Base-by-base conservation (phyloP, 2,329 filamentous ascomycete species). In the Fusarium concolor region DNA sequence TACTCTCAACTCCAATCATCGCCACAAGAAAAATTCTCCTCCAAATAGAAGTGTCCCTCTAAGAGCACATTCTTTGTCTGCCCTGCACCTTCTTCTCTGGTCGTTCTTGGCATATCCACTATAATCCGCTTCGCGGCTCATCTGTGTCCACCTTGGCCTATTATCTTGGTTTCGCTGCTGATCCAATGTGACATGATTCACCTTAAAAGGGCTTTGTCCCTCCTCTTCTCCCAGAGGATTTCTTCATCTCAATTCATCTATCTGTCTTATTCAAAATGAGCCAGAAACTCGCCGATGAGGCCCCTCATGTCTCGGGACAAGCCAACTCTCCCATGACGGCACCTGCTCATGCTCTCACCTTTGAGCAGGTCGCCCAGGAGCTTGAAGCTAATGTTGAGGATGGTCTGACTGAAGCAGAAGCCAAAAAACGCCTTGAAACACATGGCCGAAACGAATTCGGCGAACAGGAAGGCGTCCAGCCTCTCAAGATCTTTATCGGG, bases 361-460 rank as follows among this genome's bases (percentile, higher is more conserved):
- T 31, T 43, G 61, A 65, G 14, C 59, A 69, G 22, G 69, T 72
- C 20, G 65, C 42, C 10, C 52, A 72, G 33, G 49, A 73, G 17
- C 56, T 73, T 2, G 7, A 61, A 3, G 57, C 65, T 1, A 53
- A 67, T 22, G 11, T 71, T 0, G 59, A 71, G 1, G 56, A 67
- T 18, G 70, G 70, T 0, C 52, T 72, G 12, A 67, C 70, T 12
- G 28, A 37, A 3, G 28, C 50, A 0, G 61, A 71, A 64, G 88
- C 86, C 18, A 81, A 83, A 65, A 71, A 74, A 11, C 84, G 89
- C 22, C 79, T 90, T 3, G 82, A 85, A 26, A 77, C 86, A 45
- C 85, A 86, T 78, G 89, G 89, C 6, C 77, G 80, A 17, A 92
- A 92, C 68, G 85, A 90, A 60, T 83, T 92, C 12, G 87, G 88